A percentile compares a stretch with the other conserved stretches of the same genome.
These are phyloP conservation scores for Mucor saturninus DNA, from an alignment of 371 early-diverging fungal species.

Conservation along the genomic window DNA sequence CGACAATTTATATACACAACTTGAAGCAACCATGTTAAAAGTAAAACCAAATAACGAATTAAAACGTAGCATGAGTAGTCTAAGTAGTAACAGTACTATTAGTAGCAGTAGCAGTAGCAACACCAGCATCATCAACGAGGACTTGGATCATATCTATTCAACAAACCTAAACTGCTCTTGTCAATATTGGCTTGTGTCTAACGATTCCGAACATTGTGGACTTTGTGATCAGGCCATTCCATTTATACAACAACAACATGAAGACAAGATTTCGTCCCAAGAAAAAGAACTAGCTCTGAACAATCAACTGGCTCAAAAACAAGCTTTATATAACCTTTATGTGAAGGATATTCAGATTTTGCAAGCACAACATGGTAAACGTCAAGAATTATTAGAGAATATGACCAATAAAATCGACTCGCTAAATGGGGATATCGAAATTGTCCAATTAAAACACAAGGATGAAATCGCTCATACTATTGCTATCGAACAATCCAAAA, in stretches of 20 bases:
- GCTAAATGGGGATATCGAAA: constrained; percentile 76
- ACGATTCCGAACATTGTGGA: background rate
- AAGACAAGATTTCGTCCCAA: background rate
- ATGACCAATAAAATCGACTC: constrained; percentile 63
- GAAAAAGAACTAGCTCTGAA: background rate
- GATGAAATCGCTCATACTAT: constrained; percentile 69
- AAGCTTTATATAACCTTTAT: constrained; percentile 4
- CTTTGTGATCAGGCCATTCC: constrained; percentile 2
- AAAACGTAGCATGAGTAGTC: constrained; percentile 5
- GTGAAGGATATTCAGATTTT: background rate
- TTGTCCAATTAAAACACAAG: constrained; percentile 83
- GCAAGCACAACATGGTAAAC: background rate
- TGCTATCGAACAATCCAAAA: constrained; percentile 68
- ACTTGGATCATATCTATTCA: background rate
- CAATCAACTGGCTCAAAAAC: background rate
- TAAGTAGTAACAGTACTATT: constrained; percentile 9
- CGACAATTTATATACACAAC: constrained; percentile 1
- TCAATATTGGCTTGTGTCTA: constrained; percentile 1
- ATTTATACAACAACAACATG: constrained; percentile 4
- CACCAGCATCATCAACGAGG: background rate
- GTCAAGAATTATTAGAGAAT: background rate
- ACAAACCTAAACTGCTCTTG: constrained; percentile 1
- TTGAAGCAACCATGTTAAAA: constrained; percentile 4
- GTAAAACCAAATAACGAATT: background rate
- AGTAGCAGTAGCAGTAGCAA: constrained; percentile 7